Base-by-base conservation (phyloP, 108 stramenopile species). In the Seminavis robusta region DNA sequence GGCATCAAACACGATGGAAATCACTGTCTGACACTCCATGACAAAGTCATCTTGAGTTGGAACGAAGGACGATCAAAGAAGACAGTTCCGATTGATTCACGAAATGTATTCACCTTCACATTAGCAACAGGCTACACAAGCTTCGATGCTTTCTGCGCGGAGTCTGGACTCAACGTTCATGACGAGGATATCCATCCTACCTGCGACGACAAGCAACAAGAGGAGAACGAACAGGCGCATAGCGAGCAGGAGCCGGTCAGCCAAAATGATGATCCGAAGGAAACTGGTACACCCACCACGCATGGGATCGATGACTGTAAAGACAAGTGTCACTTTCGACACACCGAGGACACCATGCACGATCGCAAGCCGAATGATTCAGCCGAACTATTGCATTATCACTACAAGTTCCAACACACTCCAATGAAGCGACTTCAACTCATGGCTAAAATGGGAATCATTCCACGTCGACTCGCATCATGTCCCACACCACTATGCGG, bases 381-480 rank as follows among this genome's bases (percentile, higher is more conserved):
- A 21, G 65, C 66, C 7, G 55, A 74, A 39, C 34, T 75, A 15
- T 47, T 76, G 16, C 26, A 39, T 1, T 54, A 43, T 5, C 74
- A 76, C 27, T 24, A 61, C 9, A 36, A 36, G 4, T 45, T 64
- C 29, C 64, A 53, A 3, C 74, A 76, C 36, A 6, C 30, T 16
- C 36, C 73, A 1, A 33, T 64, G 4, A 31, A 5, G 17, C 58
- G 53, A 40, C 43, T 75, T 0, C 61, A 55, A 31, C 4, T 42
- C 8, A 64, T 75, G 67, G 73, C 73, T 4, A 52, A 59, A 26
- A n/a, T 37, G 3, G 73, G 67, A 8, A 59, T 65, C 39, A 32
- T 69, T 17, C 73, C 73, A 32, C 8, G 43, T 4, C 44, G 57
- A 37, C 38, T 75, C 8, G 37, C 31, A 20, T 48, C 69, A 20